Conservation (phyloP, 164 flowering plant genomes). For the Cinnamomum chago region DNA sequence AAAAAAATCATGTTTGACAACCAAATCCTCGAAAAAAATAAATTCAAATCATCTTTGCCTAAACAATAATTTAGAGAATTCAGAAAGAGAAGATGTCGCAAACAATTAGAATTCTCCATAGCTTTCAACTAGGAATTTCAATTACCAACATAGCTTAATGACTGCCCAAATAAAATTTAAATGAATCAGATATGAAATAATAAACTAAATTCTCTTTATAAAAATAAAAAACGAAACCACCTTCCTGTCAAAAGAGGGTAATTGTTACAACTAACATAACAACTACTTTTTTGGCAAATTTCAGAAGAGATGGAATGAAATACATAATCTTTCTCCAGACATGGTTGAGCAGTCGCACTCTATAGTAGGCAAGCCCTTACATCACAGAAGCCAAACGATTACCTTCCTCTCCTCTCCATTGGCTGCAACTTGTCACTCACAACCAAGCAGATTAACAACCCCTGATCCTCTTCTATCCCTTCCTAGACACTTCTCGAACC, state of each 20-base stretch:
- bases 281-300: background rate
- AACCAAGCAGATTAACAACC: slow-evolving; percentile 5
- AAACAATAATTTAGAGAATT: no score
- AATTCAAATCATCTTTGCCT: no score
- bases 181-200: background rate
- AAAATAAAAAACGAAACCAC: background rate
- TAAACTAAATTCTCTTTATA: background rate
- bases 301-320: background rate
- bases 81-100: no score
- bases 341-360: slow-evolving; percentile 7
- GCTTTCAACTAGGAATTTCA: no score
- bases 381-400: slow-evolving; percentile 7
- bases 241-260: background rate
- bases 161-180: no score
- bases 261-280: background rate
- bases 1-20: no score
- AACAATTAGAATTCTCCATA: no score
- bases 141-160: no score
- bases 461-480: background rate
- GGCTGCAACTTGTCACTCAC: slow-evolving; percentile 15
- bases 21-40: no score
- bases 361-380: background rate
- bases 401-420: slow-evolving; percentile 10
- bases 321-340: background rate
- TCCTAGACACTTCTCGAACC: slow-evolving; percentile 2